A percentile compares a stretch with the other conserved stretches of the same genome.
Evolutionary conservation across 2,329 filamentous ascomycete species (phyloP).

Genomic region (Aspergillus sp.): DNA sequence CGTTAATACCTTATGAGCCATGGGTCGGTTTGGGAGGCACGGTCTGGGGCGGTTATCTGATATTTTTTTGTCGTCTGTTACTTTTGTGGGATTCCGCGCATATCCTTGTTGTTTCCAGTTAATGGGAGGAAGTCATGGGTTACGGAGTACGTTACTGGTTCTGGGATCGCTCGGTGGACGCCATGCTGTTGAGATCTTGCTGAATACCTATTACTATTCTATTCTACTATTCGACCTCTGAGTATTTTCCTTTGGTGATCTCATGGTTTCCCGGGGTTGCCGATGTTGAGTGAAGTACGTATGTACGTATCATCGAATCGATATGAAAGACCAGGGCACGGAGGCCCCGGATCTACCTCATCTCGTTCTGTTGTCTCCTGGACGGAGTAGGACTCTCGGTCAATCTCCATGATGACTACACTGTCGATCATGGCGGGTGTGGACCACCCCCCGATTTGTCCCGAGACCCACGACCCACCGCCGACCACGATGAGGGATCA

Average conservation of each 20-base stretch:
- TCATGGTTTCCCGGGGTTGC: background rate
- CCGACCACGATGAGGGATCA: background rate
- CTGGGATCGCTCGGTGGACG: background rate
- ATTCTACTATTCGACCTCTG: background rate
- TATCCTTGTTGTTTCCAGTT: conserved; percentile 10
- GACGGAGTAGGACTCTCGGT: background rate
- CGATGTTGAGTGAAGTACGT: background rate
- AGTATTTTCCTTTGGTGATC: background rate
- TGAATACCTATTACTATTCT: background rate
- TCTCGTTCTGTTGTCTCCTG: too few species aligned
- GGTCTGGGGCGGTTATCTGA: conserved; percentile 24
- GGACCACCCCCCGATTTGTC: background rate
- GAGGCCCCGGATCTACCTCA: too few species aligned
- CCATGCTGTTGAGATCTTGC: background rate
- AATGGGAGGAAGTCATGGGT: conserved; percentile 6
- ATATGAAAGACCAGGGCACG: too few species aligned
- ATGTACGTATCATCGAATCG: too few species aligned
- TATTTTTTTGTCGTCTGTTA: conserved; percentile 8
- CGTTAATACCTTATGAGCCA: conserved; percentile 26
- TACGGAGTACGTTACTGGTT: background rate
- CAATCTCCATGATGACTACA: background rate
- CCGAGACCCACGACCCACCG: background rate
- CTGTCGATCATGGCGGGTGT: background rate
- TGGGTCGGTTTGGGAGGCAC: conserved; percentile 20
- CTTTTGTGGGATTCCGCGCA: conserved; percentile 1